These are phyloP conservation scores for Pseudogymnoascus sp. DNA, from an alignment of 2,329 filamentous ascomycete species.

Conservation along the genomic window DNA sequence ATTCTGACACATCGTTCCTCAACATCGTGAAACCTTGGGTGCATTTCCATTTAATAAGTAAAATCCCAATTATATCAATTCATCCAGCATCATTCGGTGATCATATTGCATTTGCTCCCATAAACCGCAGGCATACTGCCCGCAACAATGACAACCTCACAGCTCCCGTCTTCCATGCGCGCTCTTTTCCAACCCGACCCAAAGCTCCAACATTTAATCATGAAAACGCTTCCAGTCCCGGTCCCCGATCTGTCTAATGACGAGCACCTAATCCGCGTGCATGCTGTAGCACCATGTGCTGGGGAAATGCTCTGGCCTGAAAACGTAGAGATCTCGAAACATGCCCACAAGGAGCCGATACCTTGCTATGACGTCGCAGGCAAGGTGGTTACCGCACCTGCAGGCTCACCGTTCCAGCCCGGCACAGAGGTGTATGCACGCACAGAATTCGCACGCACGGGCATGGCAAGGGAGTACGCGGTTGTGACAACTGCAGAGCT, in stretches of 20 bases:
- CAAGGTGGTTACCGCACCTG: slow-evolving; percentile 31
- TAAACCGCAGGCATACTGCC: neutral
- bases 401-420: slow-evolving; percentile 30
- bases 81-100: neutral
- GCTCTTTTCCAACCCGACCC: slow-evolving; percentile 11
- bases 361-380: slow-evolving; percentile 39
- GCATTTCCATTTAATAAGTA: neutral
- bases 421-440: slow-evolving; percentile 35
- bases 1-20: neutral
- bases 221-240: slow-evolving; percentile 19
- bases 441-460: slow-evolving; percentile 30
- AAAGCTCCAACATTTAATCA: neutral
- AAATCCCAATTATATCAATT: neutral
- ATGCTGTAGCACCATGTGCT: slow-evolving; percentile 33
- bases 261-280: slow-evolving; percentile 35
- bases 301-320: slow-evolving; percentile 39
- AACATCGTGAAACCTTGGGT: neutral
- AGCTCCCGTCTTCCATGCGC: neutral
- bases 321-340: slow-evolving; percentile 22
- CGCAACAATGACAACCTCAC: neutral
- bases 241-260: slow-evolving; percentile 17
- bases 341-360: slow-evolving; percentile 24
- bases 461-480: slow-evolving; percentile 33
- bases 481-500: slow-evolving; percentile 32
- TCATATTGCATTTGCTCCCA: no score